Evolutionary conservation across 106 monocot genomes (phyloP), one percentile per base, ranked within the genome.

Genomic region (Chionographis japonica): DNA sequence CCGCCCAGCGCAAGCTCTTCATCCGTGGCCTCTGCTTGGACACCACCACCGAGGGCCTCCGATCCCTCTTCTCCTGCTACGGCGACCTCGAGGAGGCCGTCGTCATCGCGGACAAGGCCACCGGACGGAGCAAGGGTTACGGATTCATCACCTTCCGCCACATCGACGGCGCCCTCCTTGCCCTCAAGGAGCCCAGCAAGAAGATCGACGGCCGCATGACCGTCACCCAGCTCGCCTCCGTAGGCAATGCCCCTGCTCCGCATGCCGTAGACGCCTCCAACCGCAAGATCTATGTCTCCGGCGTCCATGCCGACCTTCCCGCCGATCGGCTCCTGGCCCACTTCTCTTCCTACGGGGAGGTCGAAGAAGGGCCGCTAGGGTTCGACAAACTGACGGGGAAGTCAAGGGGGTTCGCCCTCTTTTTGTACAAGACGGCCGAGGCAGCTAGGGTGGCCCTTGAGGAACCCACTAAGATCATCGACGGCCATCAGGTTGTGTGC

Each of bases 291-390:
- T 77, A 63, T 43, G 72, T 82, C 12, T 40, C 58, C 12, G 76
- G 72, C 15, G 63, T 81, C n/a, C 54, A 12, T 0, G 20, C 52
- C 6, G 61, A 75, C 18, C 6, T 75, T 0, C 50, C 65, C 40
- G 16, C 36, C 0, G 56, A 54, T 40, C 50, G 63, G 42, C 46
- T 81, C 36, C 53, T 41, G 14, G 52, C 62, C 13, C 72, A 66
- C 61, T 81, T 81, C 27, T 55, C 75, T 3, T 52, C 60, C 60
- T 81, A 60, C 37, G 81, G 81, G 5, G 81, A 81, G 60, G 76
- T 81, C 51, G 81, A 75, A 49, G 75, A 81, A 35, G 75, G 71
- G 4, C 75, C 75, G 52, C 12, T 81, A 6, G 81, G 75, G 54
- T 49, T 61, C 2, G 80, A 80, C 37, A 63, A 65, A 55, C 12